These are phyloP conservation scores for thale cress (Arabidopsis thaliana) DNA, from an alignment of 345 rosid genomes.

Conservation along the genomic window TAIR10.1 NC_003076.8:7194501-7195000, in stretches of 20 bases:
- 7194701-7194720: conserved; percentile 42
- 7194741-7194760: background rate
- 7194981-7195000: conserved; percentile 56
- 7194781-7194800: conserved; percentile 64
- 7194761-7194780: conserved; percentile 56
- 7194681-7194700: conserved; percentile 16
- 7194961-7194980: conserved; percentile 51
- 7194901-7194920: conserved; percentile 1
- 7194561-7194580: conserved; percentile 21
- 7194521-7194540: conserved; percentile 36
- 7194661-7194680: conserved; percentile 34
- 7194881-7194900: background rate
- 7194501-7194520: conserved; percentile 51
- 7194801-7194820: conserved; percentile 61
- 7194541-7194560: background rate
- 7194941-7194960: conserved; percentile 66
- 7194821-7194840: conserved; percentile 79
- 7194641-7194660: conserved; percentile 49
- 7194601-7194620: conserved; percentile 35
- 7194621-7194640: conserved; percentile 46
- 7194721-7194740: conserved; percentile 7
- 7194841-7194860: conserved; percentile 66
- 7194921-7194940: background rate
- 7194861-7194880: conserved; percentile 62
- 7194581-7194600: conserved; percentile 5